Evolutionary conservation across 805 yeast genomes (phyloP).

Genomic region (Wilhelminamyces savonicus): DNA sequence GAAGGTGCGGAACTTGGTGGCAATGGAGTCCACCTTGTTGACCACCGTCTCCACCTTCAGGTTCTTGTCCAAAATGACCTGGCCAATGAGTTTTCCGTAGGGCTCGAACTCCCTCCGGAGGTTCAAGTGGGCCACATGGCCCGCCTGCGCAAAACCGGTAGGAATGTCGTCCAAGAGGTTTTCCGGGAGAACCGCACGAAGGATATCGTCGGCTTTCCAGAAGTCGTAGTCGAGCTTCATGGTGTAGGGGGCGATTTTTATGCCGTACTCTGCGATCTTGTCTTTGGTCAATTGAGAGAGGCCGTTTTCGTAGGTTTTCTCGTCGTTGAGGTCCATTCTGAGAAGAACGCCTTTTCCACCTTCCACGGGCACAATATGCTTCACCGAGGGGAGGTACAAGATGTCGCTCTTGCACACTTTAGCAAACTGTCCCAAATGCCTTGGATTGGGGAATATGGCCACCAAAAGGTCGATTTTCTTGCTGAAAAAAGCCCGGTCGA

Average conservation of each 20-base stretch:
- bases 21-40: constrained; percentile 82
- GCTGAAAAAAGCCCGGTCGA: constrained; percentile 63
- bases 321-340: constrained; percentile 40
- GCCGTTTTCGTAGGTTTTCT: constrained; percentile 24
- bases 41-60: constrained; percentile 81
- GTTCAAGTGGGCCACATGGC: constrained; percentile 93
- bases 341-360: constrained; percentile 53
- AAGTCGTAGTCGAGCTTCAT: constrained; percentile 61
- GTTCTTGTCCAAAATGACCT: constrained; percentile 84
- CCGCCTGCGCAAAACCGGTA: constrained; percentile 86
- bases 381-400: constrained; percentile 63
- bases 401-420: constrained; percentile 53
- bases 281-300: constrained; percentile 38
- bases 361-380: constrained; percentile 50
- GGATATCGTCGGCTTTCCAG: constrained; percentile 88
- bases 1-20: constrained; percentile 84
- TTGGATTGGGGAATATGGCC: constrained; percentile 66
- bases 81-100: constrained; percentile 75
- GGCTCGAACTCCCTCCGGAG: constrained; percentile 80
- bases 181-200: constrained; percentile 72
- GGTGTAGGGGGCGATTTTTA: constrained; percentile 45
- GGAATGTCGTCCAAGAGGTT: constrained; percentile 69
- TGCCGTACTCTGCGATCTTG: constrained; percentile 42
- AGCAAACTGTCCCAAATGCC: constrained; percentile 52
- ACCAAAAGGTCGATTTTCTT: constrained; percentile 55